Conservation (phyloP, 1,284 basidiomycete species). For the Melanopsichium pennsylvanicum region DNA sequence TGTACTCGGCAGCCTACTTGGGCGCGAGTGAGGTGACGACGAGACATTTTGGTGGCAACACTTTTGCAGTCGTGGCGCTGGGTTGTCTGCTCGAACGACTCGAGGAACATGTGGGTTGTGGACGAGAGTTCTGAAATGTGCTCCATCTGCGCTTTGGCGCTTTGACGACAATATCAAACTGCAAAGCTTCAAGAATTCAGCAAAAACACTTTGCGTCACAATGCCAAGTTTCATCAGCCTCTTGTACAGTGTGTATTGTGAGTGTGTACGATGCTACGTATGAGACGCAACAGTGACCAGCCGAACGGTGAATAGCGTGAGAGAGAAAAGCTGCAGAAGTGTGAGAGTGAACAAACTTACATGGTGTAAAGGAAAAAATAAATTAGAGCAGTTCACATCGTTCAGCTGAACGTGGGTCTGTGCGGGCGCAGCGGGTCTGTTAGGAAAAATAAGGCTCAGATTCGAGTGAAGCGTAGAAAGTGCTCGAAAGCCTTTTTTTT, state of each 20-base stretch:
- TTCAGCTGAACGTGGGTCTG: no score
- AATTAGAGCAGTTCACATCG: no score
- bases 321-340: neutral
- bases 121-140: slow-evolving; percentile 5
- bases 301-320: neutral
- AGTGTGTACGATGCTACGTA: no score
- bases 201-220: no score
- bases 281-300: no score
- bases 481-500: neutral
- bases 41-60: slow-evolving; percentile 27
- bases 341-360: neutral
- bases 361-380: neutral
- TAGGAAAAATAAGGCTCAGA: no score
- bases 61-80: slow-evolving; percentile 32
- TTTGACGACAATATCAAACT: no score
- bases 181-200: no score
- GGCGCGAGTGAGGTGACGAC: slow-evolving; percentile 14
- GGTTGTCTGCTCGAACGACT: slow-evolving; percentile 22
- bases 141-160: no score
- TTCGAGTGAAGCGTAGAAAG: no score
- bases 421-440: neutral
- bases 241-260: neutral
- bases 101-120: slow-evolving; percentile 10
- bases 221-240: no score
- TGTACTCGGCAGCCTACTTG: slow-evolving; percentile 25